A percentile compares a stretch with the other conserved stretches of the same genome.
Conservation (phyloP, 1,139 yeast species). For the Taphrina confusa region DNA sequence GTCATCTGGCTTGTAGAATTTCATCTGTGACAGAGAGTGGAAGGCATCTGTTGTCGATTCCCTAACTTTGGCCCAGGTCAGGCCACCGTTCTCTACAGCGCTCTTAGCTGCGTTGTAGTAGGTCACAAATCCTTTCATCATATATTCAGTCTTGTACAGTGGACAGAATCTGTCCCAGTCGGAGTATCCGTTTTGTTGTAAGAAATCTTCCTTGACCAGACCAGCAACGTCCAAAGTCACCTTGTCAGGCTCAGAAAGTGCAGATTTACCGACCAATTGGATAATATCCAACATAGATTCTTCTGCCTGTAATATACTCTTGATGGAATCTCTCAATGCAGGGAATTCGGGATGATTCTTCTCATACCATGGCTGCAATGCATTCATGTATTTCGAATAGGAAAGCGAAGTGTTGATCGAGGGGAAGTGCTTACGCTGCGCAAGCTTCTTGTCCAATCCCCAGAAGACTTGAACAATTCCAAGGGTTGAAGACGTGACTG, state of each 20-base stretch:
- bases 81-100: slow-evolving; percentile 88
- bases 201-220: slow-evolving; percentile 92
- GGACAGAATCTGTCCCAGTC: slow-evolving; percentile 99
- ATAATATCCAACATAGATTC: slow-evolving; percentile 94
- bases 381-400: slow-evolving; percentile 90
- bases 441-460: slow-evolving; percentile 98
- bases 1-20: slow-evolving; percentile 91
- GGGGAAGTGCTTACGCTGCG: slow-evolving; percentile 99
- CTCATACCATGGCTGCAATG: slow-evolving; percentile 82
- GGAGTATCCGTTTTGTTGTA: slow-evolving; percentile 98
- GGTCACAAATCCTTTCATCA: slow-evolving; percentile 92
- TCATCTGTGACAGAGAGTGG: slow-evolving; percentile 90
- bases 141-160: slow-evolving; percentile 95
- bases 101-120: slow-evolving; percentile 97
- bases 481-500: slow-evolving; percentile 95
- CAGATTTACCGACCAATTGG: slow-evolving; percentile 97
- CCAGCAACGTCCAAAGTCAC: slow-evolving; percentile 91
- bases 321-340: slow-evolving; percentile 80
- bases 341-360: slow-evolving; percentile 89
- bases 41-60: slow-evolving; percentile 87
- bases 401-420: slow-evolving; percentile 94
- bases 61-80: slow-evolving; percentile 82
- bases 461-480: slow-evolving; percentile 99
- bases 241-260: slow-evolving; percentile 93
- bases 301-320: slow-evolving; percentile 93